Conservation (phyloP, 306 rosid genomes). For the Cercis canadensis region DNA sequence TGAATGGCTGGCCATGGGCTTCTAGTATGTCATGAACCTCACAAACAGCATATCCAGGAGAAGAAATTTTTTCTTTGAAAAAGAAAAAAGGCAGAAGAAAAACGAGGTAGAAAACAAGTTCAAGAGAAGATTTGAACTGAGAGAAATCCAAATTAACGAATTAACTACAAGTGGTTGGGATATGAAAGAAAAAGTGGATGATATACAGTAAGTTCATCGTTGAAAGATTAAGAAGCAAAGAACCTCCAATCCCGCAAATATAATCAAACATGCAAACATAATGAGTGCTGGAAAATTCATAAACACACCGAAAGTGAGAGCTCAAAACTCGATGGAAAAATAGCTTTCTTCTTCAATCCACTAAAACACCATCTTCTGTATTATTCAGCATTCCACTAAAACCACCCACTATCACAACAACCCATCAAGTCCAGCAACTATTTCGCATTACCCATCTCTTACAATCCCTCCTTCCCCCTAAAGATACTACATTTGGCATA, state of each 20-base stretch:
- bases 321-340: not conserved
- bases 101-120: too few relatives aligned
- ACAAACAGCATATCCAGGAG: too few relatives aligned
- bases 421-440: not conserved
- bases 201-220: not conserved
- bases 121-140: too few relatives aligned
- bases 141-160: too few relatives aligned
- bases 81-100: too few relatives aligned
- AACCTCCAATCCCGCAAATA: not conserved
- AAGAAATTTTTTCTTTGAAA: too few relatives aligned
- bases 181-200: not conserved
- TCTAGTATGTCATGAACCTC: too few relatives aligned
- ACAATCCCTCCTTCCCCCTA: not conserved
- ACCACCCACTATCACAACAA: not conserved
- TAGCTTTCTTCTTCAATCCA: not conserved
- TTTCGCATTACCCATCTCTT: not conserved
- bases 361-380: not conserved
- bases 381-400: not conserved
- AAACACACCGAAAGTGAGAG: not conserved
- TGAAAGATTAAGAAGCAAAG: not conserved
- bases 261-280: conserved; percentile 41
- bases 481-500: not conserved
- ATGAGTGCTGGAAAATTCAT: conserved; percentile 19
- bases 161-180: too few relatives aligned
- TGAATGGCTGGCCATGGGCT: not conserved